Evolutionary conservation across 176 grass and related monocot species (phyloP), one percentile per base, ranked within the genome.

Genomic region (Carex parvula): DNA sequence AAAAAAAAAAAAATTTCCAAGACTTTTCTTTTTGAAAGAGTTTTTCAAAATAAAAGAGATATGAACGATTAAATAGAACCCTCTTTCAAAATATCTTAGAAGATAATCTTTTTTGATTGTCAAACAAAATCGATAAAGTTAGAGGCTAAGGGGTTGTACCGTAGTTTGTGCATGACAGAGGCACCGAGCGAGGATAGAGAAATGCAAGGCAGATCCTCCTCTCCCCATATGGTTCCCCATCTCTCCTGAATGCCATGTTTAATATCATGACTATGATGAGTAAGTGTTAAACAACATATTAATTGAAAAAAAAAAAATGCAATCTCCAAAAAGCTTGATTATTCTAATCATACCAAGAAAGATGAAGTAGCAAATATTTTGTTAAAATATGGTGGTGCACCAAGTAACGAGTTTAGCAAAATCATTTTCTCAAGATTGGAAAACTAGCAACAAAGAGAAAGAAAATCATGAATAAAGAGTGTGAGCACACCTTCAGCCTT

Each of bases 101-200:
- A 39, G 0, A 30, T 2, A 29, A 13, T 71, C 41, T 70, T 17
- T 0, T 16, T 50, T 56, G 41, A 11, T 61, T 5, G 15, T 84
- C 37, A 53, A 48, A 68, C 4, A 85, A 60, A 26, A 35, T 24
- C 26, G 9, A 60, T 20, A 9, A 44, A 75, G 50, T 71, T 78
- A 72, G 10, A n/a, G 15, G 26, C 16, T 46, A 10, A 32, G 41
- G 3, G 21, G 24, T 26, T 64, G 9, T 81, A 98, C 95, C 95
- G 78, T 84, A 94, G 71, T 76, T 93, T 94, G 81, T 98, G 95
- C 95, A 98, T 98, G 2, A 90, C 92, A 22, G 95, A 98, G 14
- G 92, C 92, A 48, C 88, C 89, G 26, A 98, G 89, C 10, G 70
- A 82, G 37, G 92, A 91, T 55, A 98, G 64, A 15, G 91, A 88